phyloP scores from a whole-genome alignment of 805 yeast genomes.

The Yamadazyma tumulicola region DNA sequence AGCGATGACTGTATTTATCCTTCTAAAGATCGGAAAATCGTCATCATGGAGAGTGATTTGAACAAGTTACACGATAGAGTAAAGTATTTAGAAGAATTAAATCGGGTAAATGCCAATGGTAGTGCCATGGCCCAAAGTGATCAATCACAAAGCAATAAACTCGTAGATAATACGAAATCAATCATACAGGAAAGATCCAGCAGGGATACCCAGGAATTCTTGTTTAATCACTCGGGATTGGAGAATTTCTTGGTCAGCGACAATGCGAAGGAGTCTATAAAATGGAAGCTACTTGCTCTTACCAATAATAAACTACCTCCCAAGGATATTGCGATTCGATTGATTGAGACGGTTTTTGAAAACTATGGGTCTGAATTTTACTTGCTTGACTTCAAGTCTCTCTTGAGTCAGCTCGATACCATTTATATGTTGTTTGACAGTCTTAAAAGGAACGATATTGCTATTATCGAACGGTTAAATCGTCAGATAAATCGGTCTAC shows the following conservation, averaged over 20 bases:
- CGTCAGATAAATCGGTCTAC: conserved; percentile 11
- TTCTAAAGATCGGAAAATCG: conserved; percentile 36
- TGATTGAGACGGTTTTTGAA: conserved; percentile 23
- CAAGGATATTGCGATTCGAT: conserved; percentile 17
- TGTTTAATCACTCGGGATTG: conserved; percentile 13
- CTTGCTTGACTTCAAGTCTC: conserved; percentile 23
- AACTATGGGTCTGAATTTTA: conserved; percentile 36
- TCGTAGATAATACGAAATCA: background rate
- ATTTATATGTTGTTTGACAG: conserved; percentile 11
- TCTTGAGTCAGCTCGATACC: conserved; percentile 13
- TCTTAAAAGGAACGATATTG: conserved; percentile 4
- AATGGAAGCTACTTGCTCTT: conserved; percentile 15
- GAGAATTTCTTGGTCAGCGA: conserved; percentile 26
- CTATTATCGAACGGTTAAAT: conserved; percentile 2
- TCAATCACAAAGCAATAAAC: background rate
- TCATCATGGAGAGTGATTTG: conserved; percentile 41
- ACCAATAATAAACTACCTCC: conserved; percentile 21
- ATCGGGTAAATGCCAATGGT: background rate
- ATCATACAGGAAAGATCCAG: conserved; percentile 12
- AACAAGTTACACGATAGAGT: conserved; percentile 31
- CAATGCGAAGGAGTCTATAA: conserved; percentile 23
- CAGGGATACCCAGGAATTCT: conserved; percentile 9
- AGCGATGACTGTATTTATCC: conserved; percentile 34
- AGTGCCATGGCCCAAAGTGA: too few relatives aligned
- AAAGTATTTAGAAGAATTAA: conserved; percentile 21